phyloP scores from a whole-genome alignment of 129 eudicot genomes.

The Calendula officinalis region DNA sequence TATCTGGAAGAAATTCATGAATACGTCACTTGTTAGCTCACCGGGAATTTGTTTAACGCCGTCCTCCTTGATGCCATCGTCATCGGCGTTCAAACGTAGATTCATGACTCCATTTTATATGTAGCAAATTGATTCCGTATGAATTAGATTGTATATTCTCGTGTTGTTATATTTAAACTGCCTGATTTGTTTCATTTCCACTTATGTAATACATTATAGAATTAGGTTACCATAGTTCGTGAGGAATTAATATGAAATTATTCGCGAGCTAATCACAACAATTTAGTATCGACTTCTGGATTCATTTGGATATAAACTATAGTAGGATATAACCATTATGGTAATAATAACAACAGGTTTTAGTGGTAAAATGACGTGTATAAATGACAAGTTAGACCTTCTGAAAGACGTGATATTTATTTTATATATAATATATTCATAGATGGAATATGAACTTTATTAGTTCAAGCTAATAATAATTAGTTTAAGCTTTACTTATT shows the following conservation, averaged over 20 bases:
- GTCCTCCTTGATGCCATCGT: slow-evolving; percentile 31
- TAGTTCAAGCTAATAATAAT: no score
- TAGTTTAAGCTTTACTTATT: no score
- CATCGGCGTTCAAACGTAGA: slow-evolving; percentile 8
- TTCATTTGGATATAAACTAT: no score
- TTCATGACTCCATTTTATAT: not conserved
- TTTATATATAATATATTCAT: no score
- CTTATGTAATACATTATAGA: not conserved
- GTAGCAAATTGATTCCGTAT: not conserved
- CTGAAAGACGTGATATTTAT: no score
- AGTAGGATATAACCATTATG: no score
- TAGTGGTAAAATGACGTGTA: no score
- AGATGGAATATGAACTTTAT: no score
- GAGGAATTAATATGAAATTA: not conserved
- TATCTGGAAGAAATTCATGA: slow-evolving; percentile 42
- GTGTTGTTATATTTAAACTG: not conserved
- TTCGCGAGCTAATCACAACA: no score
- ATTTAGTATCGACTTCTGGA: no score
- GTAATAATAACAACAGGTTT: no score
- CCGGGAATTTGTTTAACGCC: slow-evolving; percentile 54
- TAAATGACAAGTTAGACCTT: no score
- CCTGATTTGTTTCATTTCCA: not conserved
- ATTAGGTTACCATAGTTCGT: not conserved
- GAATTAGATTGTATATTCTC: not conserved
- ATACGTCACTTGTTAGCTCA: slow-evolving; percentile 46